A percentile compares a stretch with the other conserved stretches of the same genome.
Evolutionary conservation across 1,139 yeast genomes (phyloP).

Genomic region (Yamadazyma spencermartinsiae): DNA sequence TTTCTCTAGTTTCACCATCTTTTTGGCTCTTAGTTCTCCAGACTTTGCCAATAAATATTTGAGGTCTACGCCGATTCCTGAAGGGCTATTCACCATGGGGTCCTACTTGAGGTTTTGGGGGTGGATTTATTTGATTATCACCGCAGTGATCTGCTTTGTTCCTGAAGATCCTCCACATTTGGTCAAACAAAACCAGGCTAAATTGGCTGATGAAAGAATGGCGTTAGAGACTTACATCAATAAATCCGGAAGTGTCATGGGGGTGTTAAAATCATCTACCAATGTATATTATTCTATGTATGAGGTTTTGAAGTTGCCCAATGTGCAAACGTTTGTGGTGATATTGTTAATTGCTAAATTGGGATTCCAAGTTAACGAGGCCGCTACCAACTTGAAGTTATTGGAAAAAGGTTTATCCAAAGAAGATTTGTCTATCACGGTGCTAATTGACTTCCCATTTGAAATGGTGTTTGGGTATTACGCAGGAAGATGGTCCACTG

Average conservation of each 20-base stretch:
- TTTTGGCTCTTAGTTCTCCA: constrained; percentile 85
- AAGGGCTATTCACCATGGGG: constrained; percentile 71
- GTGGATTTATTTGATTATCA: constrained; percentile 63
- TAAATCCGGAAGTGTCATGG: constrained; percentile 24
- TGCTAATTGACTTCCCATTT: constrained; percentile 91
- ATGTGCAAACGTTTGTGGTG: constrained; percentile 71
- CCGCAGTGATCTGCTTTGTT: constrained; percentile 58
- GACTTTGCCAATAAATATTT: constrained; percentile 89
- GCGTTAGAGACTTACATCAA: constrained; percentile 20
- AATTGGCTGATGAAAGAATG: constrained; percentile 34
- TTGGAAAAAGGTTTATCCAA: constrained; percentile 92
- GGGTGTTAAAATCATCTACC: constrained; percentile 26
- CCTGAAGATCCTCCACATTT: constrained; percentile 68
- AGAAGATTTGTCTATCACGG: constrained; percentile 92
- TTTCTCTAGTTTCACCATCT: constrained; percentile 86
- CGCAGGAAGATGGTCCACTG: constrained; percentile 93
- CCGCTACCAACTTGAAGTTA: constrained; percentile 88
- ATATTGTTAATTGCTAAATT: constrained; percentile 80
- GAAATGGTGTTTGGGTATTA: constrained; percentile 94
- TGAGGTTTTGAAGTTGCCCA: constrained; percentile 70
- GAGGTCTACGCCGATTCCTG: constrained; percentile 56
- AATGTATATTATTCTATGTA: constrained; percentile 76
- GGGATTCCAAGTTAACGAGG: constrained; percentile 95
- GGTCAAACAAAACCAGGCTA: constrained; percentile 38
- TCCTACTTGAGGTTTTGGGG: constrained; percentile 83